Evolutionary conservation across 2,329 filamentous ascomycete genomes (phyloP), one percentile per base, ranked within the genome.

Genomic region (Westerdykella aurantiaca): DNA sequence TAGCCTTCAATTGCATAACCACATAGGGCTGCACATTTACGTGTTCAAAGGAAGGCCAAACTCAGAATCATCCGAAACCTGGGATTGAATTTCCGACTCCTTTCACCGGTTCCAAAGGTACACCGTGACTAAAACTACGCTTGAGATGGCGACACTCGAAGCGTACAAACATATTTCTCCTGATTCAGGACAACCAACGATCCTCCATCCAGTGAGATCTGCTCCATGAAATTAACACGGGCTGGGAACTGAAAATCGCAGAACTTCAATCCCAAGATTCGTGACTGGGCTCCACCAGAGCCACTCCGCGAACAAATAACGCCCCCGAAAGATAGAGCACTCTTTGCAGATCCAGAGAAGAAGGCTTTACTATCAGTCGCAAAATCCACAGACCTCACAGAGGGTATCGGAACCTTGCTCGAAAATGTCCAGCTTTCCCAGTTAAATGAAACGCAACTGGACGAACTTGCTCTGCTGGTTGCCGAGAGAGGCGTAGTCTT

Each of bases 201-300:
- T 66, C 2, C 52, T 76, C 0, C 73, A 77, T 51, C 72, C 73
- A 1, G 39, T 42, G 37, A 22, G 39, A 34, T 25, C 35, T 11
- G 16, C 17, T 13, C 38, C 38, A 22, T 17, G 31, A 7, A 41
- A 35, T 17, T 43, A 12, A 17, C 7, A 18, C 22, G 18, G 14
- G 35, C n/a, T 25, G 11, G n/a, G 16, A 34, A 39, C 25, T 29
- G 31, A 39, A 34, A 13, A 33, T 22, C 18, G 12, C 23, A 45
- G 40, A 54, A 65, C 41, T 76, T 73, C 61, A 74, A 75, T 43
- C 55, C 66, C 64, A 78, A 78, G 38, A 83, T 88, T 57, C 71
- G 84, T 14, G 72, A 78, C 60, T 25, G 75, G 71, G 48, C 73
- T 21, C 39, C 34, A 37, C 40, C 43, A 1, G 43, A 46, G 14